Percentiles rank a stretch among this genome's conserved stretches.
These are phyloP conservation scores for Naganishia albida DNA, from an alignment of 1,284 basidiomycete species.

Conservation along the genomic window DNA sequence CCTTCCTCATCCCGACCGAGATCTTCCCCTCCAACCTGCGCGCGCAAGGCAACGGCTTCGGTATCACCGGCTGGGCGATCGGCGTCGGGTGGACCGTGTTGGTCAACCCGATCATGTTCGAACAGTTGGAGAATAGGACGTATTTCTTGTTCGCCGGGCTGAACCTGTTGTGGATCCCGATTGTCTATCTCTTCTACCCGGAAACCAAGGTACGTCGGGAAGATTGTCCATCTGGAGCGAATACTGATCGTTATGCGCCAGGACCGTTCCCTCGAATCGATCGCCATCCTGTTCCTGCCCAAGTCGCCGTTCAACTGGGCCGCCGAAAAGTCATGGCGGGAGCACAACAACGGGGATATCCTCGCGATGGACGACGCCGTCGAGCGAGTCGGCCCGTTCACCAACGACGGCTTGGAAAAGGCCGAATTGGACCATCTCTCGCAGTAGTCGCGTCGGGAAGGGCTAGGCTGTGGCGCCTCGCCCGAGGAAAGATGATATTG, in stretches of 20 bases:
- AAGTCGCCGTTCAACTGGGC: constrained; percentile 35
- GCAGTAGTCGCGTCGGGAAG: background rate
- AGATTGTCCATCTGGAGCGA: background rate
- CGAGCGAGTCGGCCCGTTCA: background rate
- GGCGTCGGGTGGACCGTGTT: constrained; percentile 42
- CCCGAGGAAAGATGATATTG: background rate
- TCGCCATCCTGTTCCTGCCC: constrained; percentile 41
- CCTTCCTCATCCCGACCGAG: constrained; percentile 53
- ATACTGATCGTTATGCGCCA: constrained; percentile 1
- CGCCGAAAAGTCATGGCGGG: constrained; percentile 34
- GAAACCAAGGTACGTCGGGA: constrained; percentile 42
- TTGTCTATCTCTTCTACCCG: constrained; percentile 48
- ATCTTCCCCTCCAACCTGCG: constrained; percentile 51
- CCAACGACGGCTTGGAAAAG: background rate
- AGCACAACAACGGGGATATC: constrained; percentile 34
- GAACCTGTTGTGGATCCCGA: constrained; percentile 46
- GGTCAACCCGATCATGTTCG: constrained; percentile 48
- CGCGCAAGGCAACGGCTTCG: constrained; percentile 46
- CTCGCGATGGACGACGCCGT: constrained; percentile 18
- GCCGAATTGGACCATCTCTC: constrained; percentile 11
- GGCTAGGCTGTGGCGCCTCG: too few species aligned
- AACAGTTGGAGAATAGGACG: constrained; percentile 38
- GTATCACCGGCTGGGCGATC: constrained; percentile 51
- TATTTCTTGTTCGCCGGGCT: constrained; percentile 50
- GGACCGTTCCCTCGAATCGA: constrained; percentile 44